Evolutionary conservation across 2,329 filamentous ascomycete species (phyloP).

Genomic region (Myriosclerotinia curreyana): DNA sequence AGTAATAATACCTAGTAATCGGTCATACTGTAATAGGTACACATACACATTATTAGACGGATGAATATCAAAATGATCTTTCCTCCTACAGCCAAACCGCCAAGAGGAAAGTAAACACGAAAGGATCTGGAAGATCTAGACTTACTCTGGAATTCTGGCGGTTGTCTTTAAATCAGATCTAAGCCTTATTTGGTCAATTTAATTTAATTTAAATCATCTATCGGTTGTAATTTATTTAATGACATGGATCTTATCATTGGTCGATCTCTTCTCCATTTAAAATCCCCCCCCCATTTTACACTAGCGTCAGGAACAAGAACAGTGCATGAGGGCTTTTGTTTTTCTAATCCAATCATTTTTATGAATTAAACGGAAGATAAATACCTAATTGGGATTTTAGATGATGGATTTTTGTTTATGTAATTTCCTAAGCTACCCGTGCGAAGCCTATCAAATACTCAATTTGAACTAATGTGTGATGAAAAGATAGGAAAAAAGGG

Average conservation of each 20-base stretch:
- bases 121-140: constrained; percentile 5
- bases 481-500: neutral
- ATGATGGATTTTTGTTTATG: neutral
- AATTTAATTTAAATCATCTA: constrained; percentile 19
- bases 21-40: too few species aligned
- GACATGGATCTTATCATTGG: constrained; percentile 16
- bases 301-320: constrained; percentile 31
- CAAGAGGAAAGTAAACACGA: constrained; percentile 15
- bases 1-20: too few species aligned
- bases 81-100: neutral
- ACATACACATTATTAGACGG: too few species aligned
- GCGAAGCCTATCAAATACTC: constrained; percentile 9
- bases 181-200: constrained; percentile 12
- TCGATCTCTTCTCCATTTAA: constrained; percentile 12
- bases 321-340: neutral
- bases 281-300: constrained; percentile 19
- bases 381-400: constrained; percentile 9
- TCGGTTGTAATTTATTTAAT: too few species aligned
- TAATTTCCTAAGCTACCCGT: constrained; percentile 17
- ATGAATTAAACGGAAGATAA: neutral
- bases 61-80: too few species aligned
- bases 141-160: too few species aligned
- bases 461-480: constrained; percentile 5
- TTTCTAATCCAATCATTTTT: constrained; percentile 6
- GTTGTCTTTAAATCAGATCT: constrained; percentile 1